phyloP scores from a whole-genome alignment of 768 basidiomycete genomes.

The Lactarius trivialis region DNA sequence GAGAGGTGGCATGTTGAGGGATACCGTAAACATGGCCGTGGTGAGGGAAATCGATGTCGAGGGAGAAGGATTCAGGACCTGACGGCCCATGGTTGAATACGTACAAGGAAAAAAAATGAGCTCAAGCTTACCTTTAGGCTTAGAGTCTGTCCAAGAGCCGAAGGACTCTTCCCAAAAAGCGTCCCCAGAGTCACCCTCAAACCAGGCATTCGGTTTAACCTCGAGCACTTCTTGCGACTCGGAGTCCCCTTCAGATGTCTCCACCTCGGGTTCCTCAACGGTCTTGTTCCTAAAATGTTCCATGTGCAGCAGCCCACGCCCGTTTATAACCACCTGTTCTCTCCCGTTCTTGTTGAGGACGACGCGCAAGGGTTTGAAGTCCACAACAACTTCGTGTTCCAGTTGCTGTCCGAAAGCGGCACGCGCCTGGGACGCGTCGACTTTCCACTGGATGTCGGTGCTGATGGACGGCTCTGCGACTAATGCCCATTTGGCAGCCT shows the following conservation, averaged over 20 bases:
- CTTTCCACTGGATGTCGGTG: constrained; percentile 53
- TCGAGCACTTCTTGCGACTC: constrained; percentile 49
- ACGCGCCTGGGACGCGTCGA: constrained; percentile 56
- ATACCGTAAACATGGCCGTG: constrained; percentile 92
- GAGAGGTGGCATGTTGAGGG: constrained; percentile 88
- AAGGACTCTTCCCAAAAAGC: constrained; percentile 89
- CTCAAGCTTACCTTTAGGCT: constrained; percentile 75
- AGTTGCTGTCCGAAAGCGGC: constrained; percentile 61
- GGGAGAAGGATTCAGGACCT: constrained; percentile 92
- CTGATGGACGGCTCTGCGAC: constrained; percentile 63
- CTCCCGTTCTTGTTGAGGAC: constrained; percentile 65
- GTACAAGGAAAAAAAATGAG: neutral
- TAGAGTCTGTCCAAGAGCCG: constrained; percentile 81
- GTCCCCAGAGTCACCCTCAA: constrained; percentile 80
- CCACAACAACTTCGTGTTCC: constrained; percentile 59
- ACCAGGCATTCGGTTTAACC: constrained; percentile 61
- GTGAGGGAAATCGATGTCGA: constrained; percentile 91
- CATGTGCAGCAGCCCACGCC: constrained; percentile 88
- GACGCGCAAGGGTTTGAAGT: constrained; percentile 71
- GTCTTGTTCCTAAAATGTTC: constrained; percentile 85
- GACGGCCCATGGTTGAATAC: constrained; percentile 3
- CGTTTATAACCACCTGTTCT: constrained; percentile 86
- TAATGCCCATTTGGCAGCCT: constrained; percentile 86
- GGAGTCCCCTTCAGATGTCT: constrained; percentile 35
- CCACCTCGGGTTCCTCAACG: constrained; percentile 41